Evolutionary conservation across 495 filamentous ascomycete species (phyloP), one percentile per base, ranked within the genome.

Genomic region (Xylaria intraflava): DNA sequence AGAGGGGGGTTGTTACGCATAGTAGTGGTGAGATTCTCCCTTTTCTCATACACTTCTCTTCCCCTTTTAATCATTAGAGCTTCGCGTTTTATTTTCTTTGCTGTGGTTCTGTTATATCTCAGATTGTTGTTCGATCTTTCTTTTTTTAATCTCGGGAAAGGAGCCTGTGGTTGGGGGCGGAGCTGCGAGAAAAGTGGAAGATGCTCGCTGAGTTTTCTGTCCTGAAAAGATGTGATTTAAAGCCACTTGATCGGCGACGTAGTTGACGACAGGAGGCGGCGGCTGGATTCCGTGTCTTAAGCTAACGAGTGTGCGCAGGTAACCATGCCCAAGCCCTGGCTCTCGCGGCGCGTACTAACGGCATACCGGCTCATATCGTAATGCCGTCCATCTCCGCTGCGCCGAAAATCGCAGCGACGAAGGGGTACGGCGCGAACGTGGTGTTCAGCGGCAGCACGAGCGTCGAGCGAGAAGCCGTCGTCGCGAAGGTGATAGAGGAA

Each of bases 321-420:
- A 97, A 98, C 73, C 93, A 98, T 70, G 93, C 93, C 0, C 90
- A 95, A 79, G 93, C 93, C 17, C 85, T 97, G 50, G 82, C 93
- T 3, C 83, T 96, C 33, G 93, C 93, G 0, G 89, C 93, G 6
- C 78, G 73, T 16, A 82, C 79, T 9, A 71, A 73, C 56, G 59
- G 56, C 38, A 70, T 75, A 14, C 82, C 83, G 1, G 87, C 89
- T 0, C 77, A 89, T 71, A 88, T 98, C 58, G 83, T 97, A 38
- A 98, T 98, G 93, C 93, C 93, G 0, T 58, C 67, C 3, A 94
- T 91, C 66, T 86, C 83, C 55, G 86, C 88, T 0, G 78, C 86
- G 11, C 85, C 83, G 54, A 98, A 97, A 69, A 90, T 96, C 59
- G 83, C 86, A 19, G 90, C 85, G 2, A 95, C 91, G 0, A 68